Percentiles rank a stretch among this genome's conserved stretches.
Evolutionary conservation across 1,284 basidiomycete genomes (phyloP).

Genomic region (Clitocybe nebularis): DNA sequence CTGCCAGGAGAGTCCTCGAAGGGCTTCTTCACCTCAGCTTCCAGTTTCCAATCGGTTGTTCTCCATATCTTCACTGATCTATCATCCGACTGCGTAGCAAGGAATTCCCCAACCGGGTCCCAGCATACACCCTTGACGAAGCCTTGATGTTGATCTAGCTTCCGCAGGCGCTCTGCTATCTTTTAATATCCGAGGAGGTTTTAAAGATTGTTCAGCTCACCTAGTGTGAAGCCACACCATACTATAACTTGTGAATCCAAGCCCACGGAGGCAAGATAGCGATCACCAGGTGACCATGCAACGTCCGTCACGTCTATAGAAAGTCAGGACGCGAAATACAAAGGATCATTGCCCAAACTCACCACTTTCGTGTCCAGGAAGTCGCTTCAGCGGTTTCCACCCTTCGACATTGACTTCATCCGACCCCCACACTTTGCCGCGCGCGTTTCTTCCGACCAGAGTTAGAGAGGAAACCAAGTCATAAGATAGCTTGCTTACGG

Average conservation of each 20-base stretch:
- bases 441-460: slow-evolving; percentile 52
- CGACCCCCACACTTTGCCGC: slow-evolving; percentile 87
- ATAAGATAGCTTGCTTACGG: slow-evolving; percentile 47
- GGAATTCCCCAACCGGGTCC: slow-evolving; percentile 95
- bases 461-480: no score
- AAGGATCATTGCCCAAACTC: slow-evolving; percentile 13
- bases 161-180: slow-evolving; percentile 67
- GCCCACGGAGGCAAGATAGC: slow-evolving; percentile 92
- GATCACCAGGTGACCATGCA: slow-evolving; percentile 90
- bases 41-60: slow-evolving; percentile 87
- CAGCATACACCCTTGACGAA: slow-evolving; percentile 99
- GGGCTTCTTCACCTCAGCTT: slow-evolving; percentile 82
- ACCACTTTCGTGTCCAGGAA: slow-evolving; percentile 95
- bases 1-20: slow-evolving; percentile 93
- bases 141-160: slow-evolving; percentile 87
- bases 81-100: slow-evolving; percentile 97
- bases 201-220: slow-evolving; percentile 31
- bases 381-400: slow-evolving; percentile 90
- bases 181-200: background rate
- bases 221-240: slow-evolving; percentile 89
- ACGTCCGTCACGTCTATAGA: slow-evolving; percentile 87
- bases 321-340: slow-evolving; percentile 1
- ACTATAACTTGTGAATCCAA: slow-evolving; percentile 89
- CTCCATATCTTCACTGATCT: slow-evolving; percentile 96
- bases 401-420: slow-evolving; percentile 95